Evolutionary conservation across 1,284 basidiomycete species (phyloP), one percentile per base, ranked within the genome.

Genomic region (Hemileia vastatrix): DNA sequence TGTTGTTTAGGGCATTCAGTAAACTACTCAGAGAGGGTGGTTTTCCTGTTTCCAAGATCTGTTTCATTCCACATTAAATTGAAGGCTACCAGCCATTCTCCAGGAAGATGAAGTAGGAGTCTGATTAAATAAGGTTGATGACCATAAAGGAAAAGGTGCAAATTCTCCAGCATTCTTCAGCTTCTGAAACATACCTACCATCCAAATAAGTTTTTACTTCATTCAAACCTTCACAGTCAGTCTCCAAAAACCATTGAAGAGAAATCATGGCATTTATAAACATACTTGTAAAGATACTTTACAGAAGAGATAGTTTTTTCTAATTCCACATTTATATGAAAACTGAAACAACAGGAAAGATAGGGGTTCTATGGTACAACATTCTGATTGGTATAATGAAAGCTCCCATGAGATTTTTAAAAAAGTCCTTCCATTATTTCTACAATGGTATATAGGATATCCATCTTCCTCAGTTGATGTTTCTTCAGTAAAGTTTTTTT

Each of bases 251-350:
- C 5, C 6, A 60, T 6, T 13, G 8, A 1, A 2, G 18, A 8
- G 27, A 18, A 6, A 36, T 59, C 57, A 5, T 59, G 18, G 8
- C 57, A 48, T 47, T 59, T 59, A 6, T 11, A 36, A 18, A 59
- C 52, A 15, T 59, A 59, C 27, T 51, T 59, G 21, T 52, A 51
- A 4, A 59, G n/a, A 43, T 59, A 59, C 27, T 59, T 59, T 6
- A 59, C 21, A 6, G 57, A 48, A 1, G 11, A 52, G 9, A 50
- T n/a, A 19, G 24, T 36, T 1, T 50, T 4, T 2, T 24, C 21
- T n/a, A 51, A 51, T 31, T 52, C 49, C 6, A 59, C 49, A 27
- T 52, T n/a, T n/a, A n/a, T n/a, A n/a, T n/a, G n/a, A n/a, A n/a
- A n/a, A n/a, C n/a, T n/a, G n/a, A n/a, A n/a, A n/a, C n/a, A n/a